Evolutionary conservation across 2,329 filamentous ascomycete genomes (phyloP).

Genomic region (Fusarium xyrophilum): DNA sequence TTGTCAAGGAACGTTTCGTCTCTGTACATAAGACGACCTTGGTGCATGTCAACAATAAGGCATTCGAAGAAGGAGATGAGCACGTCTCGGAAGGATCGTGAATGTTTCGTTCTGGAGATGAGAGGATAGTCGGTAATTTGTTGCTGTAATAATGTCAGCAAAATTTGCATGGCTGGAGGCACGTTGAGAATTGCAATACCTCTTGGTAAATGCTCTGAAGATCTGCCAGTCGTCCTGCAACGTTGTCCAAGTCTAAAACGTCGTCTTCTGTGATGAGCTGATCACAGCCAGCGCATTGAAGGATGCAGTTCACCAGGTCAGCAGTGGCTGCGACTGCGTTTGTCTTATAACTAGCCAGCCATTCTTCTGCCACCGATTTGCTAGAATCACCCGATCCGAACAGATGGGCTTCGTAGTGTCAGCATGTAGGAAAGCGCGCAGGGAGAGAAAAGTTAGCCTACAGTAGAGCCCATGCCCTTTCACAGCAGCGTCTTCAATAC

Average conservation of each 20-base stretch:
- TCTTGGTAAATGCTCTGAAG: constrained; percentile 89
- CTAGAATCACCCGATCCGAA: constrained; percentile 65
- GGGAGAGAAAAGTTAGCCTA: constrained; percentile 41
- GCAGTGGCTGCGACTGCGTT: constrained; percentile 63
- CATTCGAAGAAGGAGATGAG: constrained; percentile 81
- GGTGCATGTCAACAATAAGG: constrained; percentile 78
- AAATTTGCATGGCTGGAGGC: not conserved
- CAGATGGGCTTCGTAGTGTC: constrained; percentile 60
- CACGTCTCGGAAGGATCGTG: constrained; percentile 77
- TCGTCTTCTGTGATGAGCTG: constrained; percentile 80
- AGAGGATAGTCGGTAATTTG: constrained; percentile 91
- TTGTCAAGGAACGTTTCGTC: constrained; percentile 84
- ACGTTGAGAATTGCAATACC: constrained; percentile 51
- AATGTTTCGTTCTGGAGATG: constrained; percentile 79
- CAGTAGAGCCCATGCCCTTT: constrained; percentile 64
- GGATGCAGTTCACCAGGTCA: constrained; percentile 71
- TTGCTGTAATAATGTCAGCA: constrained; percentile 56
- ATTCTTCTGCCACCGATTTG: constrained; percentile 65
- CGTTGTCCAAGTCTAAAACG: constrained; percentile 88
- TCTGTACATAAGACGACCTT: constrained; percentile 81
- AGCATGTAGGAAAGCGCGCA: constrained; percentile 21
- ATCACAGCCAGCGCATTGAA: constrained; percentile 80
- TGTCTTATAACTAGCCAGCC: constrained; percentile 64
- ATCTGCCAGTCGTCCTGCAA: constrained; percentile 77
- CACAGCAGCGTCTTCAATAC: constrained; percentile 56